Base-by-base conservation (phyloP, 1,139 yeast genomes). In the Starmera stellimalicola region DNA sequence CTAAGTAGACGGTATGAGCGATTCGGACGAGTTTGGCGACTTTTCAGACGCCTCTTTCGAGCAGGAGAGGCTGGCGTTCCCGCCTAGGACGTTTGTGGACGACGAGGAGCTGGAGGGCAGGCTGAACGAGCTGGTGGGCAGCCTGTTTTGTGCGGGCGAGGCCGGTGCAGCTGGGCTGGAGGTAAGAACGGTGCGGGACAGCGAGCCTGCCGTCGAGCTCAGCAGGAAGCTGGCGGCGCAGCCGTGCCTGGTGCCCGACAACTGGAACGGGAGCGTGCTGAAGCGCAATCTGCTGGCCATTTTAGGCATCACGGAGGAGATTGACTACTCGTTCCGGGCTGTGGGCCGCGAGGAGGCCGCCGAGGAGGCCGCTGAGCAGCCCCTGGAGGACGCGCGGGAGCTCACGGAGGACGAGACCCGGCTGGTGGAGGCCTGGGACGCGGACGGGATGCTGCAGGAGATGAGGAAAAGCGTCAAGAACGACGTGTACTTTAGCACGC, bases 221-320 rank as follows among this genome's bases (percentile, higher is more conserved):
- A n/a, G n/a, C n/a, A n/a, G n/a, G 42, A 62, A 62, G 34, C 48
- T 72, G 16, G 57, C 70, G 0, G 52, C 57, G 9, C 41, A 58
- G 12, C 74, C 74, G 2, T 61, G 62, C 35, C 51, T 69, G 30
- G 63, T 60, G 23, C 76, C 75, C 0, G 63, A 67, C 20, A 74
- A 71, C 44, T 78, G 85, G 85, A 62, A 62, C 24, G 63, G 64
- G 36, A 73, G 74, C 57, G 65, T 71, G 23, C 64, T 76, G 18
- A 67, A 84, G 27, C 70, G 76, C 43, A 65, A 67, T 41, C 52
- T 78, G 31, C 58, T 78, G 29, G 63, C 73, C 12, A 65, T 70
- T 11, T 55, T 77, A 27, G 81, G 81, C 0, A 65, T 77, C 7
- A 81, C 82, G 0, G 65, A 75, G 27, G 73, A 74, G 42, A 40